A percentile compares a stretch with the other conserved stretches of the same genome.
These are phyloP conservation scores for Ostreobium quekettii DNA, from an alignment of 139 green algal species.

Conservation along the genomic window DNA sequence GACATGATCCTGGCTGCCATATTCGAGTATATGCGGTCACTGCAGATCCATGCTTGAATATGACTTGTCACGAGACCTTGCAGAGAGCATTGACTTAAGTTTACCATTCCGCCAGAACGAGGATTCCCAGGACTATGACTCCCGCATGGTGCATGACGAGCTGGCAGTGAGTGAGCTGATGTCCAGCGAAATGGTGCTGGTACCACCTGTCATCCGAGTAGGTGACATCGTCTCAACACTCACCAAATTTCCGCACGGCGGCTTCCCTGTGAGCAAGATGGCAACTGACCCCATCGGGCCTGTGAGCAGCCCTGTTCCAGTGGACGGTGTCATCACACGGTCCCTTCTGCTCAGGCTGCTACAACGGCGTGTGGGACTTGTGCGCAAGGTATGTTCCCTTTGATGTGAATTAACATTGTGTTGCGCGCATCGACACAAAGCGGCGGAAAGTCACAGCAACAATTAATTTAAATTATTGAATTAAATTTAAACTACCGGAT, in stretches of 20 bases:
- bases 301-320: constrained; percentile 3
- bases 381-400: too few species aligned
- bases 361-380: constrained; percentile 28
- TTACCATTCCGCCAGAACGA: too few species aligned
- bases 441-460: too few species aligned
- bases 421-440: too few species aligned
- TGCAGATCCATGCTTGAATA: too few species aligned
- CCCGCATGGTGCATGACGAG: constrained; percentile 47
- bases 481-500: too few species aligned
- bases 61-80: too few species aligned
- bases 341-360: constrained; percentile 39
- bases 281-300: not conserved
- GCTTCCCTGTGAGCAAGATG: constrained; percentile 46
- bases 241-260: constrained; percentile 34
- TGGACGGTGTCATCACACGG: constrained; percentile 35
- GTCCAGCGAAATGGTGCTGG: constrained; percentile 35
- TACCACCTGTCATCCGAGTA: constrained; percentile 41
- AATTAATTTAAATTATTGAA: too few species aligned
- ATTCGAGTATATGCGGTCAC: too few species aligned
- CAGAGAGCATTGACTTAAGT: too few species aligned
- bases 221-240: constrained; percentile 35
- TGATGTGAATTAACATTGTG: too few species aligned
- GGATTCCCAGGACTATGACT: not conserved
- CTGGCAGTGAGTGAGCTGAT: constrained; percentile 47
- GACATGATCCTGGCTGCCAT: too few species aligned